These are phyloP conservation scores for Iris pallida DNA, from an alignment of 116 monocot genomes.

Conservation along the genomic window DNA sequence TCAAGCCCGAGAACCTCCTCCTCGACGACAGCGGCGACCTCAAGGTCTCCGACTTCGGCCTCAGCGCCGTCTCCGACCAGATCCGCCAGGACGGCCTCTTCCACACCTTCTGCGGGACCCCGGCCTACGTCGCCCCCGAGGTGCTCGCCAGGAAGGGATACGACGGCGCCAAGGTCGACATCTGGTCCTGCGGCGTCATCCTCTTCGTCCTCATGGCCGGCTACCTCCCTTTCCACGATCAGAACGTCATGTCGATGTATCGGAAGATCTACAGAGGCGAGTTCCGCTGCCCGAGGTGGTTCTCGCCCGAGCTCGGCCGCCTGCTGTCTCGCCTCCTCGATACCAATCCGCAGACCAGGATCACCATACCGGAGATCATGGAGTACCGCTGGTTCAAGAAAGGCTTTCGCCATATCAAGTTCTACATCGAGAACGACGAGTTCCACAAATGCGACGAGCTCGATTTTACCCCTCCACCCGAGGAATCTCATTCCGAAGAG, in stretches of 20 bases:
- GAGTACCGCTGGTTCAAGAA: conserved; percentile 19
- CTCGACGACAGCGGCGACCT: conserved; percentile 3
- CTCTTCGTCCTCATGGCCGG: conserved; percentile 18
- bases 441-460: conserved; percentile 8
- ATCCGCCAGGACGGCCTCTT: conserved; percentile 14
- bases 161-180: conserved; percentile 7
- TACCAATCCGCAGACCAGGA: conserved; percentile 15
- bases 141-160: conserved; percentile 9
- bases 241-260: conserved; percentile 15
- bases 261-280: conserved; percentile 14
- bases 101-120: conserved; percentile 16
- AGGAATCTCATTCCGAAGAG: not conserved
- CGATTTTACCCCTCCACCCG: not conserved
- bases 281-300: conserved; percentile 16
- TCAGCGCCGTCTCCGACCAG: conserved; percentile 13
- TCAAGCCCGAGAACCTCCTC: conserved; percentile 10
- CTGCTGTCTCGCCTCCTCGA: conserved; percentile 11
- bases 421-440: conserved; percentile 20
- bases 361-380: conserved; percentile 22
- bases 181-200: conserved; percentile 16
- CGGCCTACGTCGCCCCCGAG: conserved; percentile 17
- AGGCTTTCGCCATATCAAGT: conserved; percentile 9
- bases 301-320: conserved; percentile 2
- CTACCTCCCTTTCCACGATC: conserved; percentile 13
- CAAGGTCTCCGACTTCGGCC: conserved; percentile 16